phyloP scores from a whole-genome alignment of 2,329 filamentous ascomycete genomes.

The Claviceps sp. region DNA sequence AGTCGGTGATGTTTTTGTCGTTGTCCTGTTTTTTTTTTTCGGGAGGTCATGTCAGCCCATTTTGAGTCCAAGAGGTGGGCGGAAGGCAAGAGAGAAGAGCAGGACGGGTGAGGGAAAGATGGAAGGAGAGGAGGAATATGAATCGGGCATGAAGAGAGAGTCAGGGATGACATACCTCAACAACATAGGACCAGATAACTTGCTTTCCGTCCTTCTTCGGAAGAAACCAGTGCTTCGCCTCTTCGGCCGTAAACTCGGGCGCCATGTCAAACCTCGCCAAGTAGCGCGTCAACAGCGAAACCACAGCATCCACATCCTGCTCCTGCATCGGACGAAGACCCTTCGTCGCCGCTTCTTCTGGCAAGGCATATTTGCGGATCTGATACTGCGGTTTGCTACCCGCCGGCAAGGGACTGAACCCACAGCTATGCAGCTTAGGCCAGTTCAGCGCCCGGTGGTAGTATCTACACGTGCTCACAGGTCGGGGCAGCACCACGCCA shows the following conservation, averaged over 20 bases:
- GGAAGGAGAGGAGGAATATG: no score
- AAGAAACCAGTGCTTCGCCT: slow-evolving; percentile 81
- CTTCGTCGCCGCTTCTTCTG: slow-evolving; percentile 55
- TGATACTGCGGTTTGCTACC: slow-evolving; percentile 78
- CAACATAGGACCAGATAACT: slow-evolving; percentile 88
- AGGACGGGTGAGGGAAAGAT: no score
- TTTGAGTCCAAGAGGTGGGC: neutral
- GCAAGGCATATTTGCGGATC: slow-evolving; percentile 73
- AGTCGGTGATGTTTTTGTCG: slow-evolving; percentile 79
- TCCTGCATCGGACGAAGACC: slow-evolving; percentile 70
- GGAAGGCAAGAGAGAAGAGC: no score
- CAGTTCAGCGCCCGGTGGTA: slow-evolving; percentile 90
- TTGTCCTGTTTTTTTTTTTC: slow-evolving; percentile 26
- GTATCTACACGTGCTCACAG: slow-evolving; percentile 86
- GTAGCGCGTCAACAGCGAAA: slow-evolving; percentile 63
- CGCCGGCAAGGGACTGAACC: slow-evolving; percentile 77
- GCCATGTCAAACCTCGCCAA: slow-evolving; percentile 70
- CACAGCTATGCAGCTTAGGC: slow-evolving; percentile 89
- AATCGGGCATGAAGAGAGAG: no score
- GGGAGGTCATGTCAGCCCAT: neutral
- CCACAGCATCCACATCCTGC: slow-evolving; percentile 65
- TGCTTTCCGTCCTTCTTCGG: slow-evolving; percentile 54
- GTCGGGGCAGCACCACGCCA: slow-evolving; percentile 79
- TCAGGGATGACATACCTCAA: slow-evolving; percentile 42
- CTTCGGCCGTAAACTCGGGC: slow-evolving; percentile 65